Base-by-base conservation (phyloP, 2,329 filamentous ascomycete genomes). In the Tolypocladium cylindrosporum region DNA sequence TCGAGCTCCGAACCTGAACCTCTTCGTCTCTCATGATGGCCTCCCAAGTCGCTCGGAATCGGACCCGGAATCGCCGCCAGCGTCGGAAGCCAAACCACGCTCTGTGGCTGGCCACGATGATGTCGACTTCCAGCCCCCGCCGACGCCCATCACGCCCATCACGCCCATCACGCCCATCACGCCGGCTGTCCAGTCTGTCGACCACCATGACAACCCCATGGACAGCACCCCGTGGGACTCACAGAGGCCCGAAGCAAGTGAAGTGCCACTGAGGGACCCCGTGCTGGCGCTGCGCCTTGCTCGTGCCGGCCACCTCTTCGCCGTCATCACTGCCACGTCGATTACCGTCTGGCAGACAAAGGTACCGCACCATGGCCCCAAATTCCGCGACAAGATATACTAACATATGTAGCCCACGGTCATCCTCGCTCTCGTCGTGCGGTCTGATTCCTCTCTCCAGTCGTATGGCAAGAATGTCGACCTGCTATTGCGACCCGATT, bases 321-420 rank as follows among this genome's bases (percentile, higher is more conserved):
- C 90, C 55, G 91, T 91, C 53, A 90, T 97, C 68, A 97, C 93
- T 1, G 77, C 83, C 6, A 89, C 89, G 2, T 89, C 89, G 14
- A 84, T 99, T 71, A 91, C 89, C n/a, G 81, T 99, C 64, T 99
- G 94, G 94, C 94, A 99, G 75, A 93, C 90, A 57, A 93, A 93
- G 82, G 91, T 91, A 79, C 60, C 78, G 67, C 21, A 16, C n/a
- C 36, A 31, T 45, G 41, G 51, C 34, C 11, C n/a, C 14, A 19
- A 14, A n/a, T 4, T 31, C 14, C 16, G 63, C 66, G 57, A 67
- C 19, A 7, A 2, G 7, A 7, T 55, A 13, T 48, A 14, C 27
- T 52, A 67, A 57, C 27, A 42, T 19, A 27, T 51, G 27, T 59
- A 96, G 89, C 94, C 94, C 54, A 92, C 91, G 57, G 91, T 92